Evolutionary conservation across 305 asterid genomes (phyloP), one percentile per base, ranked within the genome.

Genomic region (Fraxinus sp.): DNA sequence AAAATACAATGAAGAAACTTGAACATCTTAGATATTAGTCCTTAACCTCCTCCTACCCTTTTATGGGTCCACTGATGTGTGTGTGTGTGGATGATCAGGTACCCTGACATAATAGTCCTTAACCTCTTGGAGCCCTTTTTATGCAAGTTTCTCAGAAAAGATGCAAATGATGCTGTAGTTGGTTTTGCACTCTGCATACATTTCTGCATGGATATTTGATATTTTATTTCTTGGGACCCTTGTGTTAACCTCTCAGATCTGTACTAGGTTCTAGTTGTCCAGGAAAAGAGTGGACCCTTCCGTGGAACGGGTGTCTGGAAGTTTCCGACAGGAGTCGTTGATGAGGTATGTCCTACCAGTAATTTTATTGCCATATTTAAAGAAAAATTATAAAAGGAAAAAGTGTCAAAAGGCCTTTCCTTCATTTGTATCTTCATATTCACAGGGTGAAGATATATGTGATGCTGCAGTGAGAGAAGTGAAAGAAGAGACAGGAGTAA

Each of bases 301-400:
- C 90, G 90, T 26, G 99, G 98, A 90, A 89, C 89, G 1, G 98
- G 98, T 77, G 85, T 92, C 36, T 94, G 98, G 99, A 94, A 96
- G 89, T 84, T 96, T 70, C 99, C 99, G n/a, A 96, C 99, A 0
- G 99, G 99, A 84, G 99, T 94, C 84, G 99, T 94, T 73, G 99
- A 96, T 79, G 97, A 94, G 99, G 99, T 96, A 77, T 46, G 89
- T 80, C 32, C 83, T 37, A 32, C 39, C 68, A 55, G 75, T 74
- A 79, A 80, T 74, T 75, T 68, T 49, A 78, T 57, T 64, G 6
- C 76, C 66, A 55, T 36, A 39, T 75, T 62, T 81, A 33, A 55
- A 82, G 72, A 46, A 57, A 82, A 26, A 52, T 11, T 20, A 39
- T 77, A 77, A 49, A 52, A 8, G 52, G 43, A 39, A 79, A 77